Conservation (phyloP, 352 stramenopile species). For the Phytopythium kandeliae region DNA sequence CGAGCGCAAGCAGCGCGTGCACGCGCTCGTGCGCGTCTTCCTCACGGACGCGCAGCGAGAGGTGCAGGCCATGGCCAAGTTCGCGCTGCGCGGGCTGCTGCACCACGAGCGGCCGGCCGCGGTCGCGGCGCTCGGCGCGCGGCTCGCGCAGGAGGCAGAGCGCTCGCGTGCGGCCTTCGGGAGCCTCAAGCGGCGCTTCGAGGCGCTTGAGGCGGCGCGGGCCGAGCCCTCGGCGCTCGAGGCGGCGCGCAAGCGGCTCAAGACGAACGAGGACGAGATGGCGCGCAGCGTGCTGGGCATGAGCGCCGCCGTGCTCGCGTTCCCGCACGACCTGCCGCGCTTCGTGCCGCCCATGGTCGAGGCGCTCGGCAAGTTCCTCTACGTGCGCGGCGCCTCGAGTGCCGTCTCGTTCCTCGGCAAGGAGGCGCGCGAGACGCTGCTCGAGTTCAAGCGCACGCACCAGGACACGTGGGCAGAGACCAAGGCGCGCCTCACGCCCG, state of each 20-base stretch:
- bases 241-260: background rate
- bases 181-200: slow-evolving; percentile 49
- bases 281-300: slow-evolving; percentile 58
- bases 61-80: slow-evolving; percentile 78
- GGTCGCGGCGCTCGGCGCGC: slow-evolving; percentile 29
- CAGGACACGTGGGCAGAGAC: slow-evolving; percentile 81
- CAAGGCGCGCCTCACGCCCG: slow-evolving; percentile 46
- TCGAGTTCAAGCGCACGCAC: slow-evolving; percentile 80
- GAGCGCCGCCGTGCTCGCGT: slow-evolving; percentile 65
- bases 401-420: slow-evolving; percentile 67
- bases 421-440: slow-evolving; percentile 65
- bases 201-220: slow-evolving; percentile 19
- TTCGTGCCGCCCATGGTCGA: slow-evolving; percentile 73
- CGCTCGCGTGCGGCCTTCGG: slow-evolving; percentile 43
- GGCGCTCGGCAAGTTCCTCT: slow-evolving; percentile 63
- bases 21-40: slow-evolving; percentile 45
- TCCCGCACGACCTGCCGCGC: slow-evolving; percentile 57
- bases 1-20: slow-evolving; percentile 38
- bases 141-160: slow-evolving; percentile 27
- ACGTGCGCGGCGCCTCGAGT: slow-evolving; percentile 48
- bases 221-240: background rate
- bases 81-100: slow-evolving; percentile 52
- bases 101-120: slow-evolving; percentile 36
- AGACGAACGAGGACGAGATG: slow-evolving; percentile 35
- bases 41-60: slow-evolving; percentile 67